phyloP scores from a whole-genome alignment of 148 eudicot species.

The Nepenthes gracilis region DNA sequence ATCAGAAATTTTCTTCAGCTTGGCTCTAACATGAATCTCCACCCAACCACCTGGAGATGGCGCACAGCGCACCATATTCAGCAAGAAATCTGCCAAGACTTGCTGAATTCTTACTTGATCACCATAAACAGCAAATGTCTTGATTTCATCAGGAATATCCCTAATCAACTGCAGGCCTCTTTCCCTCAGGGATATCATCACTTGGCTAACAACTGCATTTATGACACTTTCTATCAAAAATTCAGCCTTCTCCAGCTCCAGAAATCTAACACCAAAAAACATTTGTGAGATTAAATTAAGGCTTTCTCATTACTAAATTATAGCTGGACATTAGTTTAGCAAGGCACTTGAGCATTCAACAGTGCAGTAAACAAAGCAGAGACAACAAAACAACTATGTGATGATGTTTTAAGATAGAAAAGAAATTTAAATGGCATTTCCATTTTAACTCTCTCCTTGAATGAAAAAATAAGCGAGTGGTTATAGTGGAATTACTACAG shows the following conservation, averaged over 20 bases:
- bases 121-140: conserved; percentile 56
- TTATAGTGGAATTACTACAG: too few relatives aligned
- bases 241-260: conserved; percentile 63
- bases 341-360: not conserved
- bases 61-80: conserved; percentile 73
- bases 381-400: not conserved
- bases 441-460: too few relatives aligned
- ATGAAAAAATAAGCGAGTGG: too few relatives aligned
- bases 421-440: too few relatives aligned
- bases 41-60: conserved; percentile 94
- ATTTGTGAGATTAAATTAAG: not conserved
- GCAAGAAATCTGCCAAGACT: conserved; percentile 64
- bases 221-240: conserved; percentile 70
- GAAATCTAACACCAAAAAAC: conserved; percentile 24
- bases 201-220: conserved; percentile 90
- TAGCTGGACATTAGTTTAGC: not conserved
- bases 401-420: too few relatives aligned
- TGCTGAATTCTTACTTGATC: conserved; percentile 86
- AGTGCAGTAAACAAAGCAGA: not conserved
- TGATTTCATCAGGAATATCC: conserved; percentile 86
- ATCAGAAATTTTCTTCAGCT: conserved; percentile 43
- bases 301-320: not conserved
- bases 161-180: conserved; percentile 71
- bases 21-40: conserved; percentile 68
- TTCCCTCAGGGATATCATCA: conserved; percentile 63